A percentile compares a stretch with the other conserved stretches of the same genome.
phyloP scores from a whole-genome alignment of 805 yeast species.

The Candida dendrica region DNA sequence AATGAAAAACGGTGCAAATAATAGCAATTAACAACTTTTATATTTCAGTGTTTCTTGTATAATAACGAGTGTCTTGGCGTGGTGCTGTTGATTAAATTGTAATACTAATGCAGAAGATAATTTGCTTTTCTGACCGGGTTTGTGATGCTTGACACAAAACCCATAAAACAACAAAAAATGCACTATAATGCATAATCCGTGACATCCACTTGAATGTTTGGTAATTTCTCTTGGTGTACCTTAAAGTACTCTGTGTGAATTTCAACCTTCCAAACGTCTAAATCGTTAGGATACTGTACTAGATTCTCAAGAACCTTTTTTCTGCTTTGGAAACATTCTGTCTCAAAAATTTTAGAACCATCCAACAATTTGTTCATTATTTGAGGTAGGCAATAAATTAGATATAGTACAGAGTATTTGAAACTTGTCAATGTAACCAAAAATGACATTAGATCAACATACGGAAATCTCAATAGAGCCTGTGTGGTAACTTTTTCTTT shows the following conservation, averaged over 20 bases:
- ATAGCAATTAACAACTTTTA: too few species aligned
- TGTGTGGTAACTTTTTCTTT: slow-evolving; percentile 5
- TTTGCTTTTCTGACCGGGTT: background rate
- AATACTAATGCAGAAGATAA: too few species aligned
- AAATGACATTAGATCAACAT: slow-evolving; percentile 14
- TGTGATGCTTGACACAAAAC: background rate
- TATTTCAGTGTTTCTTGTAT: too few species aligned
- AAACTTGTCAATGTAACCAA: slow-evolving; percentile 5
- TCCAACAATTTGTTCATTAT: slow-evolving; percentile 17
- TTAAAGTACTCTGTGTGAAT: slow-evolving; percentile 8
- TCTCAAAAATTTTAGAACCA: slow-evolving; percentile 12
- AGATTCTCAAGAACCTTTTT: slow-evolving; percentile 13
- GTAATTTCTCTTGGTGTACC: slow-evolving; percentile 6
- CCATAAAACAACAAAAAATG: background rate
- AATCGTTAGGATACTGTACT: slow-evolving; percentile 4
- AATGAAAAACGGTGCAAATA: too few species aligned
- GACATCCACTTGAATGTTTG: background rate
- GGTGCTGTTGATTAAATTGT: too few species aligned
- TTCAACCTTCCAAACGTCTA: slow-evolving; percentile 14
- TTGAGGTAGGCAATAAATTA: slow-evolving; percentile 13
- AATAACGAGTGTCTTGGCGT: too few species aligned
- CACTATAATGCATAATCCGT: background rate
- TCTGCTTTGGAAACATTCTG: slow-evolving; percentile 14
- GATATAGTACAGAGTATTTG: slow-evolving; percentile 7
- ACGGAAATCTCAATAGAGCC: slow-evolving; percentile 10